phyloP scores from a whole-genome alignment of 805 yeast species.

The Candida montana region DNA sequence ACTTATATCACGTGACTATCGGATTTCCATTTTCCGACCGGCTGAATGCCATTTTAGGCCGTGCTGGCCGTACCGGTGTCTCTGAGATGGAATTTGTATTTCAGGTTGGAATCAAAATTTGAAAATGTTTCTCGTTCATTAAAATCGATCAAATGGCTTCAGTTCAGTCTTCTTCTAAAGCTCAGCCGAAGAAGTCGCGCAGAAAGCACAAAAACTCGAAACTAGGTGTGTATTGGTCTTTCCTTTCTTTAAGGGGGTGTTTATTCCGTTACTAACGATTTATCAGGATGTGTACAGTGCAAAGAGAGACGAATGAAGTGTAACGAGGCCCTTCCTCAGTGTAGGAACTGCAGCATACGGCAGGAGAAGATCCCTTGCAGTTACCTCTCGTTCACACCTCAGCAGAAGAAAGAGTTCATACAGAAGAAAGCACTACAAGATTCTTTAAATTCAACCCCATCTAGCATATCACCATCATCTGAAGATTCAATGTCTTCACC shows the following conservation, averaged over 20 bases:
- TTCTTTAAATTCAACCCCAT: background rate
- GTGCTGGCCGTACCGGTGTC: too few relatives aligned
- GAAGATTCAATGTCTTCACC: too few relatives aligned
- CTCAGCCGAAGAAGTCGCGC: slow-evolving; percentile 14
- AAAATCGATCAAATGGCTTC: too few relatives aligned
- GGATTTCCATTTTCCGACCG: too few relatives aligned
- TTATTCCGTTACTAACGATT: slow-evolving; percentile 17
- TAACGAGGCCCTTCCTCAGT: slow-evolving; percentile 44
- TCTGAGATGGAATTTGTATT: too few relatives aligned
- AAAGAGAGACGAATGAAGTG: slow-evolving; percentile 48
- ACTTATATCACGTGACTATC: too few relatives aligned
- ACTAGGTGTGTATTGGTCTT: slow-evolving; percentile 26
- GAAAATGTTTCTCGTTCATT: too few relatives aligned
- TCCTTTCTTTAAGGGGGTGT: too few relatives aligned
- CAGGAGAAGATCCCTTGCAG: slow-evolving; percentile 24
- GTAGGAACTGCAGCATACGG: slow-evolving; percentile 36
- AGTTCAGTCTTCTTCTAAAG: too few relatives aligned
- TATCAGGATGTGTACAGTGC: slow-evolving; percentile 43
- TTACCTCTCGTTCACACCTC: slow-evolving; percentile 19
- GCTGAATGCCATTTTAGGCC: too few relatives aligned
- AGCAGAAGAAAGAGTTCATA: slow-evolving; percentile 16
- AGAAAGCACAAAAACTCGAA: slow-evolving; percentile 28
- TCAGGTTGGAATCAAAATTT: too few relatives aligned
- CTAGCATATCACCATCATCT: slow-evolving; percentile 1
- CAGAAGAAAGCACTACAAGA: slow-evolving; percentile 6